Conservation (phyloP, 768 basidiomycete genomes). For the Mycena olivaceomarginata region DNA sequence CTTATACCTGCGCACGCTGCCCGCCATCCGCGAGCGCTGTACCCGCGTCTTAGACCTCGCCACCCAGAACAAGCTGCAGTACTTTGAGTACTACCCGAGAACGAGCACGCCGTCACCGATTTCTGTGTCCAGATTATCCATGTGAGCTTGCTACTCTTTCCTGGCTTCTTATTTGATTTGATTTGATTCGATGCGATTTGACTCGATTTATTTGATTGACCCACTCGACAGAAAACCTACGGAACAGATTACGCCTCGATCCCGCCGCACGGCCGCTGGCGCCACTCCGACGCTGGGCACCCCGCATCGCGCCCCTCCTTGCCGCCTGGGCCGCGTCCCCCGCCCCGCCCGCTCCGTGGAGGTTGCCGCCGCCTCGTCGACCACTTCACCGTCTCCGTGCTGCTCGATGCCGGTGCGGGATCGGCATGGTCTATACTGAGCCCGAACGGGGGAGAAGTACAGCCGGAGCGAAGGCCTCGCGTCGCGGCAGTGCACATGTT, state of each 20-base stretch:
- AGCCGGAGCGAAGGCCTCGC: conserved; percentile 87
- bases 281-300: conserved; percentile 86
- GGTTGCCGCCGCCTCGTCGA: conserved; percentile 88
- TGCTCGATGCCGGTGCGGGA: conserved; percentile 97
- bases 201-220: conserved; percentile 64
- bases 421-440: conserved; percentile 85
- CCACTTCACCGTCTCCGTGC: conserved; percentile 92
- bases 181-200: conserved; percentile 70
- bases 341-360: conserved; percentile 71
- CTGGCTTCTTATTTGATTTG: conserved; percentile 5
- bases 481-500: conserved; percentile 97
- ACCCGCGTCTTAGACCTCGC: conserved; percentile 87
- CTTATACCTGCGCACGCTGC: conserved; percentile 88
- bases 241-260: conserved; percentile 71
- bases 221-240: not conserved
- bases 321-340: conserved; percentile 69
- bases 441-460: conserved; percentile 71
- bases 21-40: conserved; percentile 94
- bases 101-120: conserved; percentile 78
- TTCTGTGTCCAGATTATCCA: conserved; percentile 89
- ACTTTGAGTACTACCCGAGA: conserved; percentile 90
- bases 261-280: conserved; percentile 92
- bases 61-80: conserved; percentile 82
- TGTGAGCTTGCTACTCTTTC: conserved; percentile 62
- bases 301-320: conserved; percentile 79